phyloP scores from a whole-genome alignment of 2,329 filamentous ascomycete species.

The Trichoderma semiorbis region DNA sequence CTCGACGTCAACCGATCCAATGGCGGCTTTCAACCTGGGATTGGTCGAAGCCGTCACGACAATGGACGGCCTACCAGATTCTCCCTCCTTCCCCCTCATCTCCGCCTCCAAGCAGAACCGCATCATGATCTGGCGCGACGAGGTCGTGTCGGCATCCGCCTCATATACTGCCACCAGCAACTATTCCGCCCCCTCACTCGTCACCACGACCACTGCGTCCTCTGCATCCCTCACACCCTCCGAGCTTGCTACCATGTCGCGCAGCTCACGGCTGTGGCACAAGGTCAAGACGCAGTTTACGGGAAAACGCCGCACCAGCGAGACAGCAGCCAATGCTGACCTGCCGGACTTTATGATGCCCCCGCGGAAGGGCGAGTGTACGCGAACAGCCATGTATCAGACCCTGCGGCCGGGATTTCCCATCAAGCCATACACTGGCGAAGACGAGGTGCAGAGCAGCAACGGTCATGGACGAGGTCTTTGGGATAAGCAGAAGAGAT shows the following conservation, averaged over 20 bases:
- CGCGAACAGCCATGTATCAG: constrained; percentile 38
- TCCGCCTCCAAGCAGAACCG: constrained; percentile 36
- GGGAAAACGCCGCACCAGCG: constrained; percentile 21
- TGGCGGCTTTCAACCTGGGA: not conserved
- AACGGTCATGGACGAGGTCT: constrained; percentile 26
- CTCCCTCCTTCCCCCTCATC: constrained; percentile 25
- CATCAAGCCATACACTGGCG: constrained; percentile 15
- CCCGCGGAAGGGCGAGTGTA: constrained; percentile 17
- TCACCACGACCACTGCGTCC: constrained; percentile 32
- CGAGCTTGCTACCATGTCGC: constrained; percentile 24
- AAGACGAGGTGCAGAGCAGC: constrained; percentile 26
- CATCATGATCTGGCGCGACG: constrained; percentile 50
- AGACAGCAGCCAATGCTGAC: constrained; percentile 16
- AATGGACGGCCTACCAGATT: constrained; percentile 1
- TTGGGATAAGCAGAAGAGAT: constrained; percentile 37
- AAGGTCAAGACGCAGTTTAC: constrained; percentile 25
- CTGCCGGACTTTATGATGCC: constrained; percentile 16
- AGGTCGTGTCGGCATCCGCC: constrained; percentile 39
- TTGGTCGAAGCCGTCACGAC: not conserved
- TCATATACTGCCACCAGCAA: constrained; percentile 30
- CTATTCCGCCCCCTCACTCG: constrained; percentile 29
- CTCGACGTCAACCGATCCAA: not conserved
- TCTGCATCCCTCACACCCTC: constrained; percentile 27
- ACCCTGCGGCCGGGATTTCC: constrained; percentile 14
- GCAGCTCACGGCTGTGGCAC: constrained; percentile 26